Evolutionary conservation across 108 stramenopile genomes (phyloP).

Genomic region (Pinguiococcus pyrenoidosus): DNA sequence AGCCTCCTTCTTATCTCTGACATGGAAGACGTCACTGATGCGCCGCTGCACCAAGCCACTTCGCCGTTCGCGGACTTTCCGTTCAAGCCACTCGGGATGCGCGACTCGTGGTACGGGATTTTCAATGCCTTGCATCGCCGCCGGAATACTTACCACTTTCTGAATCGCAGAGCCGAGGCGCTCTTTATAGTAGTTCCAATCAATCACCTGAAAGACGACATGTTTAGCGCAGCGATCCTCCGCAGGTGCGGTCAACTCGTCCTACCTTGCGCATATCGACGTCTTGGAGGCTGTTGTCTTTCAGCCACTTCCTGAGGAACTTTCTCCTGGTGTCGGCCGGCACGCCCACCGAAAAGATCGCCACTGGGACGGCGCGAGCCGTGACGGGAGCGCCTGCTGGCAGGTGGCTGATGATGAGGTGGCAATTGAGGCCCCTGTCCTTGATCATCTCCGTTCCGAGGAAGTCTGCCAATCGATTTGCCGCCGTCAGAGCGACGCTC

Average conservation of each 20-base stretch:
- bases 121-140: slow-evolving; percentile 68
- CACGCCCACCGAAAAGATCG: slow-evolving; percentile 87
- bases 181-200: slow-evolving; percentile 94
- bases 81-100: slow-evolving; percentile 88
- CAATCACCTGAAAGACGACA: too few species aligned
- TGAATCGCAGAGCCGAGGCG: slow-evolving; percentile 88
- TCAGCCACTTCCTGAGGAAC: slow-evolving; percentile 81
- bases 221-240: too few species aligned
- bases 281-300: slow-evolving; percentile 67
- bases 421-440: slow-evolving; percentile 93
- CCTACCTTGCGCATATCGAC: slow-evolving; percentile 83
- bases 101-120: slow-evolving; percentile 87
- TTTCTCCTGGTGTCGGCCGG: slow-evolving; percentile 64
- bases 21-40: slow-evolving; percentile 58
- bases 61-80: slow-evolving; percentile 60
- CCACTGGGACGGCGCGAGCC: slow-evolving; percentile 84
- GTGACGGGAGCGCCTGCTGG: slow-evolving; percentile 93
- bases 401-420: slow-evolving; percentile 81
- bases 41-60: slow-evolving; percentile 69
- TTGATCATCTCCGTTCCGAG: slow-evolving; percentile 93
- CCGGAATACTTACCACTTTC: slow-evolving; percentile 98
- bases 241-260: too few species aligned
- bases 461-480: slow-evolving; percentile 87
- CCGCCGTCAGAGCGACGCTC: slow-evolving; percentile 93
- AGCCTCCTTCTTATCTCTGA: not conserved